Evolutionary conservation across 1,139 yeast genomes (phyloP), one percentile per base, ranked within the genome.

Genomic region (Candida sanyaensis): DNA sequence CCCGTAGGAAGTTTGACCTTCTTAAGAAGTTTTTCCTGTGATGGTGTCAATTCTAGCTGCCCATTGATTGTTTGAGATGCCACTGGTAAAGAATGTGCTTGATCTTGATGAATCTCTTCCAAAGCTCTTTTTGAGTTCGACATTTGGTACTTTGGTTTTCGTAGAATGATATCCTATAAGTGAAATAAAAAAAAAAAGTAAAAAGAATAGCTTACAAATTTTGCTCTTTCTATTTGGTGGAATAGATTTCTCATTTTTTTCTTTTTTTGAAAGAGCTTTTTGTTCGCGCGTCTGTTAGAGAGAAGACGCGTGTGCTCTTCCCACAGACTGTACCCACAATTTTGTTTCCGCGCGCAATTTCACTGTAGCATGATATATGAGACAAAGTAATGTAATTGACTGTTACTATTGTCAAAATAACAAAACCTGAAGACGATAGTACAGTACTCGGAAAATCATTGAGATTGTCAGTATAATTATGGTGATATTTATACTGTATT

Each of bases 1-100:
- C 65, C 71, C 52, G 59, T 66, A 2, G 77, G 74, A 38, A 65
- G 59, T 45, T 68, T 69, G 23, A 71, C 62, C 50, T 69, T 71
- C 57, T 73, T 73, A 41, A 73, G 58, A 9, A 69, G 55, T 40
- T 67, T 66, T 43, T 68, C 66, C 48, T 72, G 76, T 2, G 70
- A 62, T 6, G 56, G 52, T 1, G 64, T 55, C 37, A 71, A 57
- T 31, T 62, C 65, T 28, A 61, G 47, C 41, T 61, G 63, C 2
- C 65, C 57, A 17, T 58, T 41, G 5, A 52, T 48, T 11, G 46
- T 34, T 55, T 74, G 80, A 3, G 76, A 65, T 3, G 74, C 73
- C 2, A 71, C 73, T 1, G 81, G 82, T 42, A 75, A 61, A 7
- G 80, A 54, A 37, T 54, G 57, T 6, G 56, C 53, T 39, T 50